Evolutionary conservation across 2,329 filamentous ascomycete species (phyloP), one percentile per base, ranked within the genome.

Genomic region (Cytospora schulzeri): DNA sequence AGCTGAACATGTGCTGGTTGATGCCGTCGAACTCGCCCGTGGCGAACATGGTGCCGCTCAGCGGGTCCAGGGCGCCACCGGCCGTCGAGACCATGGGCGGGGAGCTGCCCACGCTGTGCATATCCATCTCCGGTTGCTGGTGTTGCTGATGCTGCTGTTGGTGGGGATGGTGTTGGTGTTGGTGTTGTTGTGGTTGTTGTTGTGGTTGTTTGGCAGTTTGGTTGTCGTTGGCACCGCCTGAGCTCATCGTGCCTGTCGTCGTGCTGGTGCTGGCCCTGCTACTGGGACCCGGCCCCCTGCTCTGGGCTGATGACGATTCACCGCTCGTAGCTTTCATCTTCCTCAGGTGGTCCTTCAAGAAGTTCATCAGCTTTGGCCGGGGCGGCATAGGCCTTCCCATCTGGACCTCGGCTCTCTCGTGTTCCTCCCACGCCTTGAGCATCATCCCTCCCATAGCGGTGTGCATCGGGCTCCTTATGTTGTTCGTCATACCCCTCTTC

Each of bases 391-490:
- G 72, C 33, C 77, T 78, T 0, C 84, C 84, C 8, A 76, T 73
- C 58, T 78, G 76, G 5, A 75, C 67, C 67, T 82, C 78, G 15
- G 81, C 81, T 2, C 79, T 76, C 68, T 83, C 82, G 62, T 83
- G 81, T 2, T 83, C 83, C 52, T 84, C 81, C 87, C 87, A 90
- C 0, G 86, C 86, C 69, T 86, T 88, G 64, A 89, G 74, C 50
- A 90, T 84, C 22, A 85, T 78, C 24, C 78, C 77, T 1, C 83
- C 82, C 66, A 90, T 86, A 0, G 83, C 82, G 33, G 83, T 75
- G 69, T 87, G 85, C 75, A 88, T 79, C 8, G 85, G 85, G 52
- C 79, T 86, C 57, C 81, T 79, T 56, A 82, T 74, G 64, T 82
- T 79, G 52, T 79, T 79, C 38, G 78, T 76, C 58, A 85, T 74